phyloP scores from a whole-genome alignment of 1,139 yeast genomes.

The Hyphopichia burtonii region DNA sequence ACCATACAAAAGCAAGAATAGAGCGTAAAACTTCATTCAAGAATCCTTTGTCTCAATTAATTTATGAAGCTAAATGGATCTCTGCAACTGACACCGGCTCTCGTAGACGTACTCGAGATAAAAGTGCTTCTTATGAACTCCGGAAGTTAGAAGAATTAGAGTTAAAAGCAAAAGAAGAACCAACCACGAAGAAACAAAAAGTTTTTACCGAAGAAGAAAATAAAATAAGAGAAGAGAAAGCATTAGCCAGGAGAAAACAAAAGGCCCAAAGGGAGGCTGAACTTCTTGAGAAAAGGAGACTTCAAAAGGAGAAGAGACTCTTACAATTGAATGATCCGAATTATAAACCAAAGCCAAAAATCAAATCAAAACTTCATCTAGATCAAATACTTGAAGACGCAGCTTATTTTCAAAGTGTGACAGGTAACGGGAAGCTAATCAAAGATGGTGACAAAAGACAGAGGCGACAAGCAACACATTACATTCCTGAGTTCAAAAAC shows the following conservation, averaged over 20 bases:
- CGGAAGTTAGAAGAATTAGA: constrained; percentile 10
- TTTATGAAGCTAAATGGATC: constrained; percentile 42
- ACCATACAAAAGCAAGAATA: neutral
- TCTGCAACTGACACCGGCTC: constrained; percentile 13
- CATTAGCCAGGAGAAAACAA: neutral
- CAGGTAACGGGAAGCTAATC: constrained; percentile 33
- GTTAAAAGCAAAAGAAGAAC: neutral
- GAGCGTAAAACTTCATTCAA: constrained; percentile 1
- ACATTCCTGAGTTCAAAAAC: constrained; percentile 22
- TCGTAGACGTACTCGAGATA: constrained; percentile 9
- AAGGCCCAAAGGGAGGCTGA: constrained; percentile 5
- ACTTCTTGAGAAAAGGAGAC: constrained; percentile 3
- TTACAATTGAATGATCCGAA: constrained; percentile 3
- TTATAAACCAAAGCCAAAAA: constrained; percentile 3
- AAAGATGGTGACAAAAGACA: constrained; percentile 34
- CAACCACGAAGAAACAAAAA: constrained; percentile 5
- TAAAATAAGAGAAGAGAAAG: constrained; percentile 5
- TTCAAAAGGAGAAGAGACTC: constrained; percentile 5
- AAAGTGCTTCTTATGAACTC: constrained; percentile 4
- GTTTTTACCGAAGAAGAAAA: constrained; percentile 11
- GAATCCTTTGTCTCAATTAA: neutral
- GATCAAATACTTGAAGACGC: constrained; percentile 25
- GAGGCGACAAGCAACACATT: constrained; percentile 26
- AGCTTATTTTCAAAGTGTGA: constrained; percentile 37
- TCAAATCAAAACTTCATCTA: neutral